Evolutionary conservation across 768 basidiomycete species (phyloP), one percentile per base, ranked within the genome.

Genomic region (Dioszegia hungarica): DNA sequence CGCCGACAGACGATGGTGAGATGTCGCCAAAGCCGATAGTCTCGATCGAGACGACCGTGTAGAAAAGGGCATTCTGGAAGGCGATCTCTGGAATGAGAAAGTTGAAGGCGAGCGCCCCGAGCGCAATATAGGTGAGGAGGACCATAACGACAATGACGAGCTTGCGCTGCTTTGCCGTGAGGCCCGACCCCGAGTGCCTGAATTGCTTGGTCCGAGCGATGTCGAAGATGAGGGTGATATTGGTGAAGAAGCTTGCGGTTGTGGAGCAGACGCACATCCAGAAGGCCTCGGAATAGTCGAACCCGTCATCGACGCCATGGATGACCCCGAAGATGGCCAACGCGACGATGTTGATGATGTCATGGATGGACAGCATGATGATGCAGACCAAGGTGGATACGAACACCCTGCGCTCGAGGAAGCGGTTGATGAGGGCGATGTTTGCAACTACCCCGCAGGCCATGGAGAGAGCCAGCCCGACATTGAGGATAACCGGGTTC

Each of bases 251-350:
- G 0, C 87, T 86, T 1, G 81, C 81, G 5, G 84, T 78, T 0
- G 88, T 90, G 0, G 86, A 87, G 66, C 86, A 87, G 12, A 89
- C 77, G 2, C 85, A 86, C 73, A 86, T 81, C 89, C 89, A 91
- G 37, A 63, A 64, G 4, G 63, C 76, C 60, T 79, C 77, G 12
- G 79, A 84, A 57, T 84, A 87, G 0, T 84, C 85, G 74, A 87
- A 88, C 0, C 83, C 86, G 56, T 85, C 85, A 58, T 83, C 76
- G 49, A 81, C 79, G 15, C 81, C 79, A 71, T 85, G 84, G 49
- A 80, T 73, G 0, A 84, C 77, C n/a, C 84, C 86, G 50, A 90
- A 90, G 0, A 80, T 66, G 3, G 77, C 81, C 12, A 89, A 79
- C 20, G 80, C 78, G 28, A 79, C 67, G 28, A 86, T 80, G 61